These are phyloP conservation scores for Cyclospora cayetanensis DNA, from an alignment of 169 alveolate species.

Conservation along the genomic window DNA sequence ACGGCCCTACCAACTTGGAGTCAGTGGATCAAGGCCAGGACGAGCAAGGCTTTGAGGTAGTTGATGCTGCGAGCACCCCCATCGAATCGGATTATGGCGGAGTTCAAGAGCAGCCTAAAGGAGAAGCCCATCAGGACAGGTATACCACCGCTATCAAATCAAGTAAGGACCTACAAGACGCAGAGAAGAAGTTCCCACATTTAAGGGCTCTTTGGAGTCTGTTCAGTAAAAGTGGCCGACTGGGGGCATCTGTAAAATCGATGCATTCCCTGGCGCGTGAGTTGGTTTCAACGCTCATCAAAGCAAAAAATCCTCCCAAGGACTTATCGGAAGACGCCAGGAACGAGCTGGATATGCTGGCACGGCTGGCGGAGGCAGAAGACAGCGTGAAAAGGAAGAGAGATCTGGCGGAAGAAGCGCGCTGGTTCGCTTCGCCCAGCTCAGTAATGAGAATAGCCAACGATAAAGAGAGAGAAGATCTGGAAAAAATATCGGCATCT, in stretches of 20 bases:
- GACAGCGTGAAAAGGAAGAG: not conserved
- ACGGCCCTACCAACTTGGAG: too few species aligned
- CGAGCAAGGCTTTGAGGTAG: too few species aligned
- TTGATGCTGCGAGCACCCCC: too few species aligned
- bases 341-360: not conserved
- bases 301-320: not conserved
- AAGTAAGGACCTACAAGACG: too few species aligned
- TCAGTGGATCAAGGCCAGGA: too few species aligned
- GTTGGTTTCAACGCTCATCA: not conserved
- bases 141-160: too few species aligned
- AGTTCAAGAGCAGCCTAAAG: too few species aligned
- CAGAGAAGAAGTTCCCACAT: too few species aligned
- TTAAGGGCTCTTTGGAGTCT: slow-evolving; percentile 1
- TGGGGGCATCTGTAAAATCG: not conserved
- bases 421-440: not conserved
- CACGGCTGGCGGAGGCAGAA: not conserved
- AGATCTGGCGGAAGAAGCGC: not conserved
- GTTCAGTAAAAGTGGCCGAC: not conserved
- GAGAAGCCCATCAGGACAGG: too few species aligned
- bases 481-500: not conserved
- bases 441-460: not conserved
- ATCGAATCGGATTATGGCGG: too few species aligned
- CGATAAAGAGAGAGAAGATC: not conserved
- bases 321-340: not conserved
- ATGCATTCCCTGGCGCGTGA: not conserved